These are phyloP conservation scores for Cadophora sp. DNA, from an alignment of 2,329 filamentous ascomycete genomes.

Conservation along the genomic window DNA sequence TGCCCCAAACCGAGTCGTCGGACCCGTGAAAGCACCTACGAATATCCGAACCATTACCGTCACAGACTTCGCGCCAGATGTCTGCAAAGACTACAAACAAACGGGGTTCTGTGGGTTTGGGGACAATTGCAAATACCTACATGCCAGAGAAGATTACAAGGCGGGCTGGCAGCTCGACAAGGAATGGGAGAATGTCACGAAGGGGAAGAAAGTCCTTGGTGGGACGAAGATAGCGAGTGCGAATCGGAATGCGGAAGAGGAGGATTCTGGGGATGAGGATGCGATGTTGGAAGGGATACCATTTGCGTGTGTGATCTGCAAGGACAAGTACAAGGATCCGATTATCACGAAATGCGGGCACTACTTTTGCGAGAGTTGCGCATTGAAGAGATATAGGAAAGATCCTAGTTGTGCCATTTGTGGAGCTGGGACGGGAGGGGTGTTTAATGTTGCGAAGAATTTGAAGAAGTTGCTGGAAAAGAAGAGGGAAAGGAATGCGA, in stretches of 20 bases:
- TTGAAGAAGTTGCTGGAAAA: slow-evolving; percentile 76
- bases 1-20: slow-evolving; percentile 72
- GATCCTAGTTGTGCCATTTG: slow-evolving; percentile 88
- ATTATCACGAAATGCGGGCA: slow-evolving; percentile 91
- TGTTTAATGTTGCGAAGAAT: slow-evolving; percentile 88
- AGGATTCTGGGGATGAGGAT: slow-evolving; percentile 53
- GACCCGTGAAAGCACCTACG: slow-evolving; percentile 85
- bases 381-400: slow-evolving; percentile 83
- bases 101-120: slow-evolving; percentile 60
- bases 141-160: slow-evolving; percentile 80
- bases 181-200: slow-evolving; percentile 89
- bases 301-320: slow-evolving; percentile 46
- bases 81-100: slow-evolving; percentile 93
- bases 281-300: slow-evolving; percentile 43
- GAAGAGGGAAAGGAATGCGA: slow-evolving; percentile 64
- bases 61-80: slow-evolving; percentile 89
- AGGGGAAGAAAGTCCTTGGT: slow-evolving; percentile 67
- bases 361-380: slow-evolving; percentile 94
- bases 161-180: slow-evolving; percentile 94
- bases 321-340: slow-evolving; percentile 59
- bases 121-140: slow-evolving; percentile 77
- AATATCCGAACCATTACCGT: slow-evolving; percentile 92
- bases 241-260: slow-evolving; percentile 45
- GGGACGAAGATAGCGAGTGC: slow-evolving; percentile 56
- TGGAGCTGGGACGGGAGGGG: slow-evolving; percentile 82